Conservation (phyloP, 1,284 basidiomycete genomes). For the Microbotryum intermedium region DNA sequence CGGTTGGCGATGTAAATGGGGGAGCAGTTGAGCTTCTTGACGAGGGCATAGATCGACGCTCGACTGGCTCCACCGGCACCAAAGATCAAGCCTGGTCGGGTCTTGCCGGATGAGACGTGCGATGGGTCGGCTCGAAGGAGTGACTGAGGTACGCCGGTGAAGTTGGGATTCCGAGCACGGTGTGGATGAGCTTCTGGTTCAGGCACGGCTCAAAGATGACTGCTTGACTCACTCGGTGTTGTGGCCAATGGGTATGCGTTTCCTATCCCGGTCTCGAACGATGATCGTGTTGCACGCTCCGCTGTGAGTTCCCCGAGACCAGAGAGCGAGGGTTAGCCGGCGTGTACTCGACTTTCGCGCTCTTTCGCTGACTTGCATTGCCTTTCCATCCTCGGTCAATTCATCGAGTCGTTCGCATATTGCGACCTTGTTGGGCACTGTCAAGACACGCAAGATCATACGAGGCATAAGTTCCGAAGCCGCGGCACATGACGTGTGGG, state of each 20-base stretch:
- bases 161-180: slow-evolving; percentile 4
- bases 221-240: slow-evolving; percentile 18
- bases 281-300: slow-evolving; percentile 32
- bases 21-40: slow-evolving; percentile 26
- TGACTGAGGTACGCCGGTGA: slow-evolving; percentile 26
- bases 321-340: no score
- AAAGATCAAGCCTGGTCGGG: slow-evolving; percentile 27
- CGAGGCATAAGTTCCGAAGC: no score
- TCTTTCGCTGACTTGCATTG: no score
- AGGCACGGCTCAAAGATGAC: background rate
- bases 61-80: slow-evolving; percentile 31
- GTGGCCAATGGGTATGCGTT: slow-evolving; percentile 28
- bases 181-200: background rate
- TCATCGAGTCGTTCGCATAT: slow-evolving; percentile 27
- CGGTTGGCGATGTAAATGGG: slow-evolving; percentile 33
- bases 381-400: slow-evolving; percentile 25
- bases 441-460: background rate
- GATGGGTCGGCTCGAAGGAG: slow-evolving; percentile 23
- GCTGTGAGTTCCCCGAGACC: background rate
- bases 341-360: no score
- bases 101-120: slow-evolving; percentile 22
- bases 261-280: slow-evolving; percentile 19
- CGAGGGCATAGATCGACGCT: slow-evolving; percentile 23
- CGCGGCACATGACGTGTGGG: background rate
- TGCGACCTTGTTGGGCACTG: slow-evolving; percentile 29